Evolutionary conservation across 2,329 filamentous ascomycete genomes (phyloP).

Genomic region (Huntiella moniliformis): DNA sequence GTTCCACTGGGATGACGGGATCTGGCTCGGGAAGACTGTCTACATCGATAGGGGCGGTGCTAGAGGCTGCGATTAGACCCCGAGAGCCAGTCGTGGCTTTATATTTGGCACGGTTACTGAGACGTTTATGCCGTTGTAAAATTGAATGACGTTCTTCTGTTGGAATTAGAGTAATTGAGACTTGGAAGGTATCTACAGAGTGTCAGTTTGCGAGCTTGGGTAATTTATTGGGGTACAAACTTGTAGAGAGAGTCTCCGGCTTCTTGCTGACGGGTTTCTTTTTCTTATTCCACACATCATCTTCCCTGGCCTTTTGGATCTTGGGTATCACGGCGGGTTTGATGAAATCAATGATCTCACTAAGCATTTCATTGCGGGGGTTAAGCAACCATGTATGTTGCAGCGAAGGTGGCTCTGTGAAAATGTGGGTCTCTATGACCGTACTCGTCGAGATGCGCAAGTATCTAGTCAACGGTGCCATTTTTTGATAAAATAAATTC

Average conservation of each 20-base stretch:
- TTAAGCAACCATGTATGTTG: conserved; percentile 70
- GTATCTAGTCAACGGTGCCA: conserved; percentile 81
- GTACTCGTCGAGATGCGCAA: conserved; percentile 83
- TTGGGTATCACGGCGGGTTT: conserved; percentile 79
- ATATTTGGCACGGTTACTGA: conserved; percentile 21
- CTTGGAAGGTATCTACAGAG: conserved; percentile 71
- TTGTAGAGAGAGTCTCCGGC: conserved; percentile 57
- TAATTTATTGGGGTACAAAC: conserved; percentile 26
- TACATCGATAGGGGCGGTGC: conserved; percentile 7
- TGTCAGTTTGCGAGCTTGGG: background rate
- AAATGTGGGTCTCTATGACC: conserved; percentile 90
- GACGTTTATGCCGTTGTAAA: conserved; percentile 68
- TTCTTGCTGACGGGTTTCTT: conserved; percentile 54
- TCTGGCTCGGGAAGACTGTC: background rate
- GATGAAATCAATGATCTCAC: conserved; percentile 67
- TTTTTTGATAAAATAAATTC: conserved; percentile 21
- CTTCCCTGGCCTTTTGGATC: conserved; percentile 60
- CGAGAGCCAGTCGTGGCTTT: conserved; percentile 15
- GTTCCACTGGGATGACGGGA: conserved; percentile 13
- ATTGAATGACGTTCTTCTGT: conserved; percentile 70
- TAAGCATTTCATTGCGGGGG: conserved; percentile 54
- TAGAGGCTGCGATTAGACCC: conserved; percentile 8
- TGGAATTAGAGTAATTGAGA: conserved; percentile 83
- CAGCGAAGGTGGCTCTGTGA: conserved; percentile 77
- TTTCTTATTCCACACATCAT: conserved; percentile 43